These are phyloP conservation scores for Tetracladium maxilliforme DNA, from an alignment of 2,329 filamentous ascomycete genomes.

Conservation along the genomic window DNA sequence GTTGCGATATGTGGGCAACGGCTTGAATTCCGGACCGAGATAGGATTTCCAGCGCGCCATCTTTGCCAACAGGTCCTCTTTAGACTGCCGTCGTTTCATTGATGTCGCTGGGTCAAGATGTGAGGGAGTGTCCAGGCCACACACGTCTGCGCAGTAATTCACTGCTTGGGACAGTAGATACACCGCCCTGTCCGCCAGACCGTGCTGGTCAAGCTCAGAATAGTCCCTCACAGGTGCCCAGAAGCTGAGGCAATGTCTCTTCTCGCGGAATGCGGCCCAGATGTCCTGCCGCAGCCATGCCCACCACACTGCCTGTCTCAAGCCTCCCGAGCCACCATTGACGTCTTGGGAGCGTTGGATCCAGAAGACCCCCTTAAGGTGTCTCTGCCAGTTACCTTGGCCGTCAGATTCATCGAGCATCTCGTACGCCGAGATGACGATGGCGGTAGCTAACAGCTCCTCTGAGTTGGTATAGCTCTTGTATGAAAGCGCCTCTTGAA, in stretches of 20 bases:
- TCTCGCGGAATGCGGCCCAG: constrained; percentile 48
- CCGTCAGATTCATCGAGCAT: constrained; percentile 43
- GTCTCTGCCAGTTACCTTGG: constrained; percentile 43
- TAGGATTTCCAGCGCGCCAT: too few species aligned
- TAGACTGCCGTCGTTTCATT: too few species aligned
- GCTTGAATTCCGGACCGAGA: constrained; percentile 22
- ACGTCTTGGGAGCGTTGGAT: constrained; percentile 48
- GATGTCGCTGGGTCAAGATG: too few species aligned
- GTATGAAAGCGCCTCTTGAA: constrained; percentile 43
- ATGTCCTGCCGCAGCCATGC: constrained; percentile 51
- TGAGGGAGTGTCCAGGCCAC: too few species aligned
- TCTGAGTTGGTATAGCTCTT: constrained; percentile 38
- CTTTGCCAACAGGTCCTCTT: too few species aligned
- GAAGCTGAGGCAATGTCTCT: constrained; percentile 37
- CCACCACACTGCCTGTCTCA: constrained; percentile 49
- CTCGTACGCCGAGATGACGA: constrained; percentile 48
- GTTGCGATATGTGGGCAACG: constrained; percentile 17
- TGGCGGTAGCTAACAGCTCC: constrained; percentile 41
- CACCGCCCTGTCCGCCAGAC: constrained; percentile 34
- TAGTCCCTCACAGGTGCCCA: constrained; percentile 37
- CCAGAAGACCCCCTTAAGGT: constrained; percentile 51
- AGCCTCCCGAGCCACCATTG: constrained; percentile 39
- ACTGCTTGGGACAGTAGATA: constrained; percentile 41
- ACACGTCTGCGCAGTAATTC: constrained; percentile 41
- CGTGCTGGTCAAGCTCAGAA: constrained; percentile 30